These are phyloP conservation scores for Chaetomium fimeti DNA, from an alignment of 495 filamentous ascomycete genomes.

Conservation along the genomic window DNA sequence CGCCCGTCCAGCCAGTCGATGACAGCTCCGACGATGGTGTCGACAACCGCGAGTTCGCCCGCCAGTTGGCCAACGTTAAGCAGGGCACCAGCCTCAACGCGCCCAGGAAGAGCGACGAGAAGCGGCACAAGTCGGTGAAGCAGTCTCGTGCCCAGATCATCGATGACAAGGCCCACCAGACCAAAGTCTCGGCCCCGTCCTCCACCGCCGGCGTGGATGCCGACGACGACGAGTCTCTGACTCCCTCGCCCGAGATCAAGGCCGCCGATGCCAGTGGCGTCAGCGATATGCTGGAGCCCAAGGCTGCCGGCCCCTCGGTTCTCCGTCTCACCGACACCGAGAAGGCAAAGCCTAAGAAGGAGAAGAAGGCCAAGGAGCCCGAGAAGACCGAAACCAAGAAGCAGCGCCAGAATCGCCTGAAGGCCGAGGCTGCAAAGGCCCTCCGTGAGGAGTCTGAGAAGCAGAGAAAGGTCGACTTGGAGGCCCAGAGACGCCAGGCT, in stretches of 20 bases:
- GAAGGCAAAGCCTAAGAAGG: slow-evolving; percentile 56
- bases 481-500: slow-evolving; percentile 77
- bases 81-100: slow-evolving; percentile 57
- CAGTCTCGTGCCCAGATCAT: slow-evolving; percentile 52
- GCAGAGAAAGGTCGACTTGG: slow-evolving; percentile 64
- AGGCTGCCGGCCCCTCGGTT: slow-evolving; percentile 65
- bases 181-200: slow-evolving; percentile 55
- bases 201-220: slow-evolving; percentile 78
- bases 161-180: slow-evolving; percentile 32
- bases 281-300: slow-evolving; percentile 83
- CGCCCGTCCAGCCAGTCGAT: slow-evolving; percentile 21
- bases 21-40: slow-evolving; percentile 57
- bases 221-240: slow-evolving; percentile 73
- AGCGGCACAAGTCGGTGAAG: slow-evolving; percentile 60
- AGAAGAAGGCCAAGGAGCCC: slow-evolving; percentile 56
- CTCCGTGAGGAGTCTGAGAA: slow-evolving; percentile 71
- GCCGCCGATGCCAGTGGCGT: slow-evolving; percentile 61
- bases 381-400: slow-evolving; percentile 77
- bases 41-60: slow-evolving; percentile 70
- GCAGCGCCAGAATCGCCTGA: slow-evolving; percentile 80
- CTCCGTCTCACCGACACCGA: slow-evolving; percentile 71
- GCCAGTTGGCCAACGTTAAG: slow-evolving; percentile 64
- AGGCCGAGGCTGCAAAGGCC: slow-evolving; percentile 71
- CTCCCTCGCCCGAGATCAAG: slow-evolving; percentile 57
- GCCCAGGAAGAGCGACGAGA: slow-evolving; percentile 59